phyloP scores from a whole-genome alignment of 495 filamentous ascomycete species.

The Annulohypoxylon stygium region DNA sequence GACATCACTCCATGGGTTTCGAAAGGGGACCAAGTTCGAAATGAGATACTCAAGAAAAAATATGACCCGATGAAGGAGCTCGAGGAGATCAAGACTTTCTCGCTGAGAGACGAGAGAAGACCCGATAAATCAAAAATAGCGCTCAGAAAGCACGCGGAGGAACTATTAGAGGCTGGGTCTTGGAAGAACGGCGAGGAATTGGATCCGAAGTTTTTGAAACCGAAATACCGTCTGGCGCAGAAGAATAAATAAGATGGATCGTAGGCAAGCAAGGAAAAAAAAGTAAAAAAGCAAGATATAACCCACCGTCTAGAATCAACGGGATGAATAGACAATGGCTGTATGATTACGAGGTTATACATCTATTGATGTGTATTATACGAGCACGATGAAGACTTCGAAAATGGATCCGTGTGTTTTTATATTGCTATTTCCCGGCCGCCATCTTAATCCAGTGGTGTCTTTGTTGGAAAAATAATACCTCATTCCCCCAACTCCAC shows the following conservation, averaged over 20 bases:
- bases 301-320: neutral
- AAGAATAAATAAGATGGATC: slow-evolving; percentile 13
- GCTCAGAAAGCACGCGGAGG: slow-evolving; percentile 69
- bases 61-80: slow-evolving; percentile 45
- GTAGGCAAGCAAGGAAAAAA: neutral
- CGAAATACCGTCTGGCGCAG: slow-evolving; percentile 45
- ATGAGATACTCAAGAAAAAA: slow-evolving; percentile 59
- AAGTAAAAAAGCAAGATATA: neutral
- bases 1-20: slow-evolving; percentile 57
- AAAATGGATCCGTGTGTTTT: slow-evolving; percentile 1
- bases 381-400: slow-evolving; percentile 21
- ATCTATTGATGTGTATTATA: neutral
- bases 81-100: slow-evolving; percentile 34
- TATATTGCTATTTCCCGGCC: slow-evolving; percentile 19
- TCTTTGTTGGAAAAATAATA: slow-evolving; percentile 79
- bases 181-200: slow-evolving; percentile 52
- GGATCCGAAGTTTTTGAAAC: slow-evolving; percentile 51
- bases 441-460: slow-evolving; percentile 70
- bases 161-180: slow-evolving; percentile 62
- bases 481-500: slow-evolving; percentile 92
- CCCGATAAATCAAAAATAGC: slow-evolving; percentile 50
- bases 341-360: slow-evolving; percentile 38
- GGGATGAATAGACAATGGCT: slow-evolving; percentile 11
- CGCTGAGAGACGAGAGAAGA: slow-evolving; percentile 51
- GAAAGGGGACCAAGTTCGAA: slow-evolving; percentile 50